Evolutionary conservation across 176 grass and related monocot species (phyloP).

Genomic region (Aegilops umbellulata): DNA sequence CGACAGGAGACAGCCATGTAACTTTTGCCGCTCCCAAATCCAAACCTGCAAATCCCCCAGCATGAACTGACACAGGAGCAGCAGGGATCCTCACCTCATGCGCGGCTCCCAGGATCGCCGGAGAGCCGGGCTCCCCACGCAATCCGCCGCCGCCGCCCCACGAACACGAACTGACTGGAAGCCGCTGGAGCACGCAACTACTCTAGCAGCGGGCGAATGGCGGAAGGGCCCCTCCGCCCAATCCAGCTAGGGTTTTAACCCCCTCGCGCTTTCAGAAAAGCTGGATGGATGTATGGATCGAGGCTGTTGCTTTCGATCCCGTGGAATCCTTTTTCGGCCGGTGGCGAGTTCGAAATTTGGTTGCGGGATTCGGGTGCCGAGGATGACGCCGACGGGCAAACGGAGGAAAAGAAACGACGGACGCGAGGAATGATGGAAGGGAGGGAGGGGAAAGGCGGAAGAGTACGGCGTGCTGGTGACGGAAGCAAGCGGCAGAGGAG

Average conservation of each 20-base stretch:
- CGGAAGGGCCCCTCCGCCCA: background rate
- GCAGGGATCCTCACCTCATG: slow-evolving; percentile 9
- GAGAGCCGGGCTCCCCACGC: too few species aligned
- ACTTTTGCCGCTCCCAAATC: background rate
- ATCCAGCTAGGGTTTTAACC: slow-evolving; percentile 1
- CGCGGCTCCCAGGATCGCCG: background rate
- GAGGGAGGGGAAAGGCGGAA: background rate
- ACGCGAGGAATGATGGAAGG: background rate
- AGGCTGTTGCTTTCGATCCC: slow-evolving; percentile 39
- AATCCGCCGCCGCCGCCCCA: background rate
- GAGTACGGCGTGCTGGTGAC: background rate
- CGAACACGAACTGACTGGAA: background rate
- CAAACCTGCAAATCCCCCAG: background rate
- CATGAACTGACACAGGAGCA: background rate
- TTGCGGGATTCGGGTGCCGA: background rate
- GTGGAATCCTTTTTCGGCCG: slow-evolving; percentile 19
- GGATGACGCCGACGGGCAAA: background rate
- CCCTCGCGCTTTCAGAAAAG: slow-evolving; percentile 5
- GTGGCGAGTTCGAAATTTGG: slow-evolving; percentile 25
- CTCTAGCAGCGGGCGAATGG: background rate
- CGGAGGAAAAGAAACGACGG: background rate
- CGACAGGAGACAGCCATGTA: background rate
- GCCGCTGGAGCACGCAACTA: slow-evolving; percentile 12
- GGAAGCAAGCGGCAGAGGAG: background rate
- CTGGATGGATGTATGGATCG: background rate